Percentiles rank a stretch among this genome's conserved stretches.
Evolutionary conservation across 2,329 filamentous ascomycete genomes (phyloP).

Genomic region (Parafenestella ontariensis): DNA sequence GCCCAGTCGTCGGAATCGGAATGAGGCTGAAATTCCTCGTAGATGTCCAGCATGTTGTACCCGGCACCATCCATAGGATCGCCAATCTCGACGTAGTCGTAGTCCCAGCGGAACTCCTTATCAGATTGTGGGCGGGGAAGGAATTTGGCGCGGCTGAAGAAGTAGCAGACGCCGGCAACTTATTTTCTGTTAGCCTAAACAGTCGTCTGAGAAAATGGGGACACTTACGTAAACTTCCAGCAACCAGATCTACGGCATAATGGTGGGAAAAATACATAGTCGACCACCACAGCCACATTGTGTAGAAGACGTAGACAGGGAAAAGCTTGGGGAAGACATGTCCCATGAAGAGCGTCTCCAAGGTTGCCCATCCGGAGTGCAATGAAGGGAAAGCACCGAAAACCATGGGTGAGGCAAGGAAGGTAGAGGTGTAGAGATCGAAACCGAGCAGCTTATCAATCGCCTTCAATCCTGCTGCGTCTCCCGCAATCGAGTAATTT

Average conservation of each 20-base stretch:
- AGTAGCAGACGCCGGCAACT: slow-evolving; percentile 77
- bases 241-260: slow-evolving; percentile 92
- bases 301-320: slow-evolving; percentile 81
- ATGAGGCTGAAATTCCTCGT: slow-evolving; percentile 58
- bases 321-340: slow-evolving; percentile 87
- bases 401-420: slow-evolving; percentile 87
- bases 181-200: slow-evolving; percentile 31
- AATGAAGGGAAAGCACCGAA: slow-evolving; percentile 96
- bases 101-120: slow-evolving; percentile 92
- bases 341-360: slow-evolving; percentile 92
- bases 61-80: slow-evolving; percentile 62
- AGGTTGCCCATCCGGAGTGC: slow-evolving; percentile 86
- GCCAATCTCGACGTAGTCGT: slow-evolving; percentile 89
- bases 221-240: slow-evolving; percentile 70
- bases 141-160: slow-evolving; percentile 79
- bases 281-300: slow-evolving; percentile 95
- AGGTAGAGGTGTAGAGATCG: slow-evolving; percentile 91
- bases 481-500: slow-evolving; percentile 89
- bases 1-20: slow-evolving; percentile 89
- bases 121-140: slow-evolving; percentile 81
- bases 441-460: slow-evolving; percentile 90
- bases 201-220: not conserved
- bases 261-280: slow-evolving; percentile 99
- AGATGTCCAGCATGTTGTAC: slow-evolving; percentile 63
- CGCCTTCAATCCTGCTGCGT: slow-evolving; percentile 85